Conservation (phyloP, 2,329 filamentous ascomycete species). For the Cercospora sp. region DNA sequence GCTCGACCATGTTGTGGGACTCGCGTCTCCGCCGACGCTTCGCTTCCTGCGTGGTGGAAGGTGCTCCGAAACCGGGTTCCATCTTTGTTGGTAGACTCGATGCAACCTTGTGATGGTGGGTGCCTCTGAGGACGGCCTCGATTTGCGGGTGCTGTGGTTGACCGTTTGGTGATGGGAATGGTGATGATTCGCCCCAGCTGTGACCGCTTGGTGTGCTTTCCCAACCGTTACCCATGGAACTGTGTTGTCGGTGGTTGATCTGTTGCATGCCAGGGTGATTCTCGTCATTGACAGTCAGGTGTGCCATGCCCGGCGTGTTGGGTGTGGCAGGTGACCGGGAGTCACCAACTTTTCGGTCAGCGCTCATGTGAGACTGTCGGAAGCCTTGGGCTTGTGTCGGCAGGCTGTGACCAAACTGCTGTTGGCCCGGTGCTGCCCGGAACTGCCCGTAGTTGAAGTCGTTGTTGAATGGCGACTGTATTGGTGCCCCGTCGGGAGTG, state of each 20-base stretch:
- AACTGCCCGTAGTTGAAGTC: constrained; percentile 76
- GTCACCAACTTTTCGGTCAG: constrained; percentile 66
- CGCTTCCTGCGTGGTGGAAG: constrained; percentile 80
- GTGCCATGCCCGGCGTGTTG: constrained; percentile 75
- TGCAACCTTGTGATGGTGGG: constrained; percentile 58
- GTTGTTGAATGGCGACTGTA: constrained; percentile 83
- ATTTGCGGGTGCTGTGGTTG: constrained; percentile 70
- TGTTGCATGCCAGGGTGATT: constrained; percentile 37
- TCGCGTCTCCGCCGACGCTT: constrained; percentile 89
- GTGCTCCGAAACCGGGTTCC: constrained; percentile 53
- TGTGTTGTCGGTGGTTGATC: constrained; percentile 53
- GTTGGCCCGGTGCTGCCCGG: constrained; percentile 63
- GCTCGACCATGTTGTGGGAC: constrained; percentile 95
- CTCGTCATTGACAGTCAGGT: constrained; percentile 65
- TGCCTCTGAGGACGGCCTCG: constrained; percentile 83
- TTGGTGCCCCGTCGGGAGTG: constrained; percentile 87
- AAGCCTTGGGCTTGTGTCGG: constrained; percentile 36
- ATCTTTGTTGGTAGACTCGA: constrained; percentile 85
- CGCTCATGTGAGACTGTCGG: constrained; percentile 39
- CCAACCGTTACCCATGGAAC: constrained; percentile 70
- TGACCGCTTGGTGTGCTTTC: constrained; percentile 75
- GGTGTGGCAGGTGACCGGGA: constrained; percentile 79
- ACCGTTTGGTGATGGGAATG: constrained; percentile 77
- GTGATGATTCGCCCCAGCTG: constrained; percentile 80
- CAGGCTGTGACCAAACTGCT: constrained; percentile 35